Percentiles rank a stretch among this genome's conserved stretches.
Conservation (phyloP, 805 yeast species). For the Nakazawaea ernobii region DNA sequence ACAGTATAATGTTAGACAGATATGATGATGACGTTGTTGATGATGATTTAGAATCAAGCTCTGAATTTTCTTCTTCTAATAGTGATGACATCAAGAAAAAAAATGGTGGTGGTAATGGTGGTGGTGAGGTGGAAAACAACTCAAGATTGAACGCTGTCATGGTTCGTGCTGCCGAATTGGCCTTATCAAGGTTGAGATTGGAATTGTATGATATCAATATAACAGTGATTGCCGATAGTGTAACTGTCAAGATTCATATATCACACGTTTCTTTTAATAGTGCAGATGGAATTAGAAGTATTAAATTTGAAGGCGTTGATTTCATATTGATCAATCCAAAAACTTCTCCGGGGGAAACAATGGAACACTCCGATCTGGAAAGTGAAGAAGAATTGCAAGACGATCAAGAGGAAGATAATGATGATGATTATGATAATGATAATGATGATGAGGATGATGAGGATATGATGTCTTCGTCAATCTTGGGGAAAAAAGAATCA, state of each 20-base stretch:
- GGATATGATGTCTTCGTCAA: slow-evolving; percentile 26
- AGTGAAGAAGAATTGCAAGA: slow-evolving; percentile 3
- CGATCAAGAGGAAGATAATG: slow-evolving; percentile 15
- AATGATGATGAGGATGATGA: slow-evolving; percentile 22
- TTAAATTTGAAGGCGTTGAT: slow-evolving; percentile 33
- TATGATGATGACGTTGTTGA: slow-evolving; percentile 23
- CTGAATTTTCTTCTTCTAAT: neutral
- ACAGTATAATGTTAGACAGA: slow-evolving; percentile 38
- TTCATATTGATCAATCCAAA: slow-evolving; percentile 36
- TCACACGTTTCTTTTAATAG: slow-evolving; percentile 30
- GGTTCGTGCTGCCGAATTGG: slow-evolving; percentile 62
- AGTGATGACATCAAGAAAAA: neutral
- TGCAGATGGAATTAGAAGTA: slow-evolving; percentile 39
- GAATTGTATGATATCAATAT: slow-evolving; percentile 41
- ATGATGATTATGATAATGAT: slow-evolving; percentile 20
- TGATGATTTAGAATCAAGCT: slow-evolving; percentile 11
- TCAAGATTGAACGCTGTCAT: slow-evolving; percentile 48
- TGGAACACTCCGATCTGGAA: slow-evolving; percentile 4
- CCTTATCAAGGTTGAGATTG: slow-evolving; percentile 54
- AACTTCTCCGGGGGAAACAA: slow-evolving; percentile 23
- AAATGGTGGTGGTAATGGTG: slow-evolving; percentile 12
- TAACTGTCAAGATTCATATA: slow-evolving; percentile 28
- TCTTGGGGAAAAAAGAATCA: slow-evolving; percentile 16
- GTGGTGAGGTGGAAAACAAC: slow-evolving; percentile 3
- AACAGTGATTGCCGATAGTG: slow-evolving; percentile 42